Base-by-base conservation (phyloP, 192 early-diverging fungal genomes). In the Linnemannia schmuckeri region DNA sequence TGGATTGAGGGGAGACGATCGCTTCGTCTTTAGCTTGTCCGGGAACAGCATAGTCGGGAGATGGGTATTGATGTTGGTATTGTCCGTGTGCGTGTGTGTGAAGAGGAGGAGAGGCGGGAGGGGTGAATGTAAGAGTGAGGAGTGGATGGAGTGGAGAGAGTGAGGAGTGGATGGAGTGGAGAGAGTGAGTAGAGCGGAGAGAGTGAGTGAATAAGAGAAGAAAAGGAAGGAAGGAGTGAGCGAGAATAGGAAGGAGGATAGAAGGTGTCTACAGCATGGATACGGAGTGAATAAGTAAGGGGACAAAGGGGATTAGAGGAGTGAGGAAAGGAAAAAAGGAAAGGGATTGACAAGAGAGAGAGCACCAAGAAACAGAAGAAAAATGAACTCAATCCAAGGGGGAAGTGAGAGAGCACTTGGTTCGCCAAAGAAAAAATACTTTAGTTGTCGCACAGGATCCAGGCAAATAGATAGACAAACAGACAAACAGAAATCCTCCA, bases 1-100 rank as follows among this genome's bases (percentile, higher is more conserved):
- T 70, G 85, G 85, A 72, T 87, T 87, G 38, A 87, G 66, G 6
- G 85, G 85, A 6, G 85, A 87, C 18, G 85, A 87, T 4, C 85
- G 85, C 79, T 78, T 87, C 44, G 83, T 76, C 76, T 87, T 87
- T 54, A 69, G 46, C 49, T 87, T 87, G 2, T 87, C 85, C 18
- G 79, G 44, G 79, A 77, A 70, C 66, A 78, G 81, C 80, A 87
- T 87, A 41, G 73, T 69, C 41, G 47, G 22, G 63, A 15, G 61
- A 30, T 33, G 61, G 0, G 22, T 57, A 8, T n/a, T 6, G 55
- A 4, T 57, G 24, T 33, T 27, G 12, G 27, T 33, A 30, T 8
- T 66, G 12, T 24, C 7, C 12, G 61, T 33, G 27, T 15, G 27
- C 6, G 55, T 46, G 22, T 9, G n/a, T 54, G 52, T 3, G 6